These are phyloP conservation scores for Deakozyma indianensis DNA, from an alignment of 805 yeast genomes.

Conservation along the genomic window DNA sequence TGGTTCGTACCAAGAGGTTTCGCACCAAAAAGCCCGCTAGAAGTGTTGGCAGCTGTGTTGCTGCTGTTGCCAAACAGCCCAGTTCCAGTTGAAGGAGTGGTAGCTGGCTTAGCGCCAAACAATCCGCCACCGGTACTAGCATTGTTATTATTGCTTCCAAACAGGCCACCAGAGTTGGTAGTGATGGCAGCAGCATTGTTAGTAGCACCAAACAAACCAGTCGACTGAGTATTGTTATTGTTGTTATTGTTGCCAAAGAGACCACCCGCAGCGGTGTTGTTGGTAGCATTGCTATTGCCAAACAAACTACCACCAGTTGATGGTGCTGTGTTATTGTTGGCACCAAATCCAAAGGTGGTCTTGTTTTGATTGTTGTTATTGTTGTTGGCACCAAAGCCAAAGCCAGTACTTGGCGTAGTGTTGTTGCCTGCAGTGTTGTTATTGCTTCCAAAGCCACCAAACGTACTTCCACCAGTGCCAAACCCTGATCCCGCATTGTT, in stretches of 20 bases:
- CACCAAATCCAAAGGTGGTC: constrained; percentile 14
- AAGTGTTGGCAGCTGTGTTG: constrained; percentile 9
- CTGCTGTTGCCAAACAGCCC: constrained; percentile 11
- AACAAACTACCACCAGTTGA: constrained; percentile 20
- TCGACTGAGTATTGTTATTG: constrained; percentile 7
- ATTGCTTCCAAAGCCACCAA: constrained; percentile 10
- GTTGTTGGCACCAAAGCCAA: constrained; percentile 6
- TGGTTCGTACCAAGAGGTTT: constrained; percentile 12
- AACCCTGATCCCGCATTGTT: constrained; percentile 2
- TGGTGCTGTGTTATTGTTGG: constrained; percentile 8
- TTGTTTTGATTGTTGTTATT: constrained; percentile 7
- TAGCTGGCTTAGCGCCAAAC: constrained; percentile 17
- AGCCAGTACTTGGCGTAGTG: constrained; percentile 3
- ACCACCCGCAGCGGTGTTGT: constrained; percentile 12
- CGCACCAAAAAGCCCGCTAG: constrained; percentile 20
- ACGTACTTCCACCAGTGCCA: constrained; percentile 2
- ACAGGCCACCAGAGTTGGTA: constrained; percentile 15
- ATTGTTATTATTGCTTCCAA: constrained; percentile 14
- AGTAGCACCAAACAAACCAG: constrained; percentile 22
- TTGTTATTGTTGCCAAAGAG: constrained; percentile 8
- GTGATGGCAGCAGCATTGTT: constrained; percentile 8
- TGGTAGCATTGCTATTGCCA: constrained; percentile 16
- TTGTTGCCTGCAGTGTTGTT: constrained; percentile 1
- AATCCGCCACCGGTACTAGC: constrained; percentile 21
- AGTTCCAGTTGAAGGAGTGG: constrained; percentile 4